These are phyloP conservation scores for Neopestalotiopsis rosae DNA, from an alignment of 2,329 filamentous ascomycete genomes.

Conservation along the genomic window DNA sequence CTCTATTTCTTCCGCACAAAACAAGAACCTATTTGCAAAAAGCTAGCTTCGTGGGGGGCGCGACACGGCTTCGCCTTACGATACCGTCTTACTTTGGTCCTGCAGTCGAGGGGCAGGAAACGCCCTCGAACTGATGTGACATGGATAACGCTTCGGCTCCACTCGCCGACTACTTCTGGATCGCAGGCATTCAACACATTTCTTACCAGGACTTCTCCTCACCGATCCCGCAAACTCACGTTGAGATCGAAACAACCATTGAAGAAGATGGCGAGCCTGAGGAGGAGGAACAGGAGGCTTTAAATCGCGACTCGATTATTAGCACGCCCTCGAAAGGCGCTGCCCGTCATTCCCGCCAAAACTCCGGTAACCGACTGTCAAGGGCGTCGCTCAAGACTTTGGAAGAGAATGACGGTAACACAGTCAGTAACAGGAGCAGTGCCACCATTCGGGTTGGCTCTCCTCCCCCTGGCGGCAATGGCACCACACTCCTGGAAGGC, in stretches of 20 bases:
- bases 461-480: constrained; percentile 27
- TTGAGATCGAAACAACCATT: constrained; percentile 66
- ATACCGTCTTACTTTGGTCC: constrained; percentile 17
- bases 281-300: background rate
- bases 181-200: constrained; percentile 72
- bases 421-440: constrained; percentile 69
- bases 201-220: constrained; percentile 63
- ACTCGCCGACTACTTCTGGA: constrained; percentile 79
- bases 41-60: background rate
- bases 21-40: background rate
- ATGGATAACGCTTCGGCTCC: constrained; percentile 68
- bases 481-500: constrained; percentile 33
- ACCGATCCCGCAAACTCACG: constrained; percentile 42
- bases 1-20: no score
- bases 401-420: constrained; percentile 64
- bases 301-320: constrained; percentile 28
- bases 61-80: background rate
- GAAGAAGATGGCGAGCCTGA: constrained; percentile 66
- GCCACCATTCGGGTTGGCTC: constrained; percentile 62
- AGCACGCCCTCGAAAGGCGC: constrained; percentile 39
- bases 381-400: constrained; percentile 56
- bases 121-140: constrained; percentile 39
- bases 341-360: constrained; percentile 66
- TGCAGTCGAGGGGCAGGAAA: constrained; percentile 18
- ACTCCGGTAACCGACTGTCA: constrained; percentile 61